A percentile compares a stretch with the other conserved stretches of the same genome.
These are phyloP conservation scores for Arthromyces matolae DNA, from an alignment of 768 basidiomycete species.

Conservation along the genomic window DNA sequence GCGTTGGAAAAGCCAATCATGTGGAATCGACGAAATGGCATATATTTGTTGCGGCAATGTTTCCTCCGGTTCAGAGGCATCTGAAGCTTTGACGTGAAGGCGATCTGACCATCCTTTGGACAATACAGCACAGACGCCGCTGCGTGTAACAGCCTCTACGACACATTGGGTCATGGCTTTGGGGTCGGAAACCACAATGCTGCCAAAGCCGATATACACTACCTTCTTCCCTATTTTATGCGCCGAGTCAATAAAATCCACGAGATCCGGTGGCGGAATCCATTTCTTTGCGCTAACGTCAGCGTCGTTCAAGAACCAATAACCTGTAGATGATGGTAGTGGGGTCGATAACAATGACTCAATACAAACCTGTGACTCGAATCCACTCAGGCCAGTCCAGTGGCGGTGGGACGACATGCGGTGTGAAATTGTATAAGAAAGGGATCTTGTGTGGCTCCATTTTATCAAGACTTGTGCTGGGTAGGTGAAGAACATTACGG, in stretches of 20 bases:
- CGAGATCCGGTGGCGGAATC: constrained; percentile 76
- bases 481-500: constrained; percentile 67
- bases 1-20: constrained; percentile 92
- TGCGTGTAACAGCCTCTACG: constrained; percentile 80
- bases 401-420: constrained; percentile 84
- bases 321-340: constrained; percentile 51
- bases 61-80: constrained; percentile 61
- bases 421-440: constrained; percentile 97
- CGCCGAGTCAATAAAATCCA: constrained; percentile 80
- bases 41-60: constrained; percentile 78
- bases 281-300: constrained; percentile 88
- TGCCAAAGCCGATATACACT: constrained; percentile 97
- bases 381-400: constrained; percentile 99
- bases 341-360: neutral
- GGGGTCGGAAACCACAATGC: constrained; percentile 95
- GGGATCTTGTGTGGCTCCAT: constrained; percentile 98
- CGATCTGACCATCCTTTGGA: constrained; percentile 99
- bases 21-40: constrained; percentile 81
- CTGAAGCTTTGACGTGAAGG: constrained; percentile 60
- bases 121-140: constrained; percentile 87
- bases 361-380: constrained; percentile 68
- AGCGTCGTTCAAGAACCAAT: constrained; percentile 95
- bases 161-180: constrained; percentile 89
- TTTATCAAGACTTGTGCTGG: constrained; percentile 84
- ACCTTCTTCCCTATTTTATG: constrained; percentile 77